Evolutionary conservation across 2,329 filamentous ascomycete genomes (phyloP), one percentile per base, ranked within the genome.

Genomic region (Colletotrichum camelliae): DNA sequence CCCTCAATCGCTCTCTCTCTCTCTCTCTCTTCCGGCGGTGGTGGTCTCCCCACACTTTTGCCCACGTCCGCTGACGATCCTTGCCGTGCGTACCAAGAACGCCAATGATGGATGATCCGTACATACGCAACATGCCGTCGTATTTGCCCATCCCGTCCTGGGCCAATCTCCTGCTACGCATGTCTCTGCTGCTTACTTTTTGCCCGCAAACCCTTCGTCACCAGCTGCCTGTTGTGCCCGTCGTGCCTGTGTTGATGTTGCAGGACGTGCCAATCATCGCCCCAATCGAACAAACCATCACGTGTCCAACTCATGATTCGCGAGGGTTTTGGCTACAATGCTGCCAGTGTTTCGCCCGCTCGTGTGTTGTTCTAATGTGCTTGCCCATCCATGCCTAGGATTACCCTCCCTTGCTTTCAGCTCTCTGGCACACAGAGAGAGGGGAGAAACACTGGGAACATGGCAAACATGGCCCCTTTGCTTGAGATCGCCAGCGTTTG

Each of bases 261-360:
- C 43, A 31, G 18, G 4, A 24, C 8, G 67, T 33, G 39, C 24
- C 35, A 60, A 73, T 75, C 64, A 68, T 62, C 24, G 24, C 16
- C 43, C 52, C 52, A 62, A 48, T 33, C 9, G 37, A 62, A 16
- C 15, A 52, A 24, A 35, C 27, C 33, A 64, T 67, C 69, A 58
- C 57, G 57, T 75, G 69, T 48, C 57, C 39, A 48, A 27, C 62
- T 68, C 73, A 75, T 73, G 70, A 73, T 75, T 75, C 69, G 70
- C 39, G 52, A 61, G 55, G 33, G 61, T 35, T 60, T 31, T 43
- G n/a, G n/a, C n/a, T 33, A 61, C n/a, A 48, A 21, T 27, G 21
- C 16, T 48, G 55, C 15, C 21, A 16, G 29, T 35, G 43, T 74
- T 70, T 74, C 57, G 70, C 39, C 48, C 55, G 21, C 37, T 13